phyloP scores from a whole-genome alignment of 75 land plant genomes.

The Adiantum capillusveneris region DNA sequence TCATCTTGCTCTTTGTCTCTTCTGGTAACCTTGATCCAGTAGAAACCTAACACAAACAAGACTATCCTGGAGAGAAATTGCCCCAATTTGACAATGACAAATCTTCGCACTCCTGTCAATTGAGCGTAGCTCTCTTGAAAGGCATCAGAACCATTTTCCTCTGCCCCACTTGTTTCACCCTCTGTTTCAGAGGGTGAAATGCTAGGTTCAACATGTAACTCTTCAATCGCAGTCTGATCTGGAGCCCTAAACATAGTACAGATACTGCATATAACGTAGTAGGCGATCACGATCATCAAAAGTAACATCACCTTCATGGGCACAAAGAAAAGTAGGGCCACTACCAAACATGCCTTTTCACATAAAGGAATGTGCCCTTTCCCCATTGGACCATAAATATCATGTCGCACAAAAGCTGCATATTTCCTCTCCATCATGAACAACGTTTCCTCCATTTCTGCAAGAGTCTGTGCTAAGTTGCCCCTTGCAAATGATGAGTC shows the following conservation, averaged over 20 bases:
- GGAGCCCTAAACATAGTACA: constrained; percentile 59
- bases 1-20: background rate
- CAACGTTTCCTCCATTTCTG: constrained; percentile 6
- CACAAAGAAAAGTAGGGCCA: constrained; percentile 48
- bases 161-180: background rate
- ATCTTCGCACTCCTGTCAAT: constrained; percentile 68
- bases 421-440: constrained; percentile 66
- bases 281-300: constrained; percentile 39
- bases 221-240: constrained; percentile 30
- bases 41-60: constrained; percentile 77
- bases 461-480: too few species aligned
- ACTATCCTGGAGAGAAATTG: constrained; percentile 58
- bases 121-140: constrained; percentile 68
- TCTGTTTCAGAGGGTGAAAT: background rate
- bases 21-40: constrained; percentile 53
- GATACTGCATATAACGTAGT: constrained; percentile 69
- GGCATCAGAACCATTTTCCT: background rate
- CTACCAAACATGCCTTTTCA: constrained; percentile 52
- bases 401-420: constrained; percentile 75
- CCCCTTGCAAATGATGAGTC: too few species aligned
- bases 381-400: constrained; percentile 78
- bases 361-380: constrained; percentile 38
- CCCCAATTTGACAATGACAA: constrained; percentile 47
- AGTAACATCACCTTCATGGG: constrained; percentile 49
- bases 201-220: constrained; percentile 9